Base-by-base conservation (phyloP, 2,329 filamentous ascomycete genomes). In the Botrytis hyacinthi region DNA sequence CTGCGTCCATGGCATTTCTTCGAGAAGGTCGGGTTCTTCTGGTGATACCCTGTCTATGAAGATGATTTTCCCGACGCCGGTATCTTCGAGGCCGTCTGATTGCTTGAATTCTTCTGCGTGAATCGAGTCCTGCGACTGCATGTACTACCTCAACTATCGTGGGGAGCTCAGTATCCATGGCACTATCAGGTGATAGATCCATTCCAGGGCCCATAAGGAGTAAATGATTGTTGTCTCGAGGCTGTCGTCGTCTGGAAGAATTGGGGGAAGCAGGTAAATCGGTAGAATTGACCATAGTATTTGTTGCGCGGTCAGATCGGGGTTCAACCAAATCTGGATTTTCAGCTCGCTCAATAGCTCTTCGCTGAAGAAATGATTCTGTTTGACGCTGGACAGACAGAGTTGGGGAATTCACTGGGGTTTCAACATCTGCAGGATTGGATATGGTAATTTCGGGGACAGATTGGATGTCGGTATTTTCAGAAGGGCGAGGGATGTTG, bases 171-270 rank as follows among this genome's bases (percentile, higher is more conserved):
- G 12, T 42, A 22, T 8, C 4, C 32, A 4, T 42, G 4, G 9
- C 35, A 48, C 10, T 22, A 51, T 12, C 22, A n/a, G 22, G 22
- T n/a, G 48, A 51, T 51, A 8, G 4, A 54, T 4, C 6, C 0
- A 18, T 0, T 54, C 12, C n/a, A 16, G 16, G 3, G 2, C 3
- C n/a, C 5, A 4, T 18, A 29, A 1, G 0, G 12, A 0, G 0
- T 7, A 26, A 5, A 54, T n/a, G 0, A 16, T 29, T 18, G 3
- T 32, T 8, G 8, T 9, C 3, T 29, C 2, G 51, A 29, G 0
- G 51, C 14, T 18, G n/a, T 57, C 14, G 51, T 57, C 16, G n/a
- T 57, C 8, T 3, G 5, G 6, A 9, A 9, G 51, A 16, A 57
- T 14, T 9, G 18, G 7, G 7, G 0, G 3, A 7, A 18, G 16